Evolutionary conservation across 1,284 basidiomycete genomes (phyloP).

Genomic region (Cryptococcus sp.): DNA sequence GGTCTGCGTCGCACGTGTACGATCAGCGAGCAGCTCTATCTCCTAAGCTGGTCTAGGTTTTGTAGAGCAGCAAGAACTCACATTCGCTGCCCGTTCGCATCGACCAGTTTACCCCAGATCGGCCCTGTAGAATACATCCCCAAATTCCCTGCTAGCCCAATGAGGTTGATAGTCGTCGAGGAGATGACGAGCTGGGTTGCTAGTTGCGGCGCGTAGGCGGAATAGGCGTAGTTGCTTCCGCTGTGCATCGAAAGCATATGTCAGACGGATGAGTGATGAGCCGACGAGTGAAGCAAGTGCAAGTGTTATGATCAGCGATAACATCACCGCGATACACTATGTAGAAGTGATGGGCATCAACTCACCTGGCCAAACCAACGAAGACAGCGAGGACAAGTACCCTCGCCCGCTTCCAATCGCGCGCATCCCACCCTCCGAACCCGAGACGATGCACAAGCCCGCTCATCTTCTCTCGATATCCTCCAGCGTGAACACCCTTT

Average conservation of each 20-base stretch:
- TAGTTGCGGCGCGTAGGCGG: constrained; percentile 78
- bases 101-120: constrained; percentile 67
- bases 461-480: too few relatives aligned
- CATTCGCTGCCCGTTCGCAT: constrained; percentile 64
- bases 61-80: constrained; percentile 27
- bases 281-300: neutral
- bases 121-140: constrained; percentile 49
- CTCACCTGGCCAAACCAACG: constrained; percentile 32
- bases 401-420: constrained; percentile 10
- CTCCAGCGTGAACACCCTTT: too few relatives aligned
- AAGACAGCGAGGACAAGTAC: constrained; percentile 18
- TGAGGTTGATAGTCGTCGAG: constrained; percentile 73
- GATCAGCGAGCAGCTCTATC: neutral
- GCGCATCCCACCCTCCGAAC: constrained; percentile 8
- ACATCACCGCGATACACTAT: neutral
- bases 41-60: too few relatives aligned
- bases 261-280: neutral
- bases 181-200: constrained; percentile 67
- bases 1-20: constrained; percentile 22
- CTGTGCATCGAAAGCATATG: constrained; percentile 4
- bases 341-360: neutral
- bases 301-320: neutral
- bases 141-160: constrained; percentile 58
- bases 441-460: too few relatives aligned
- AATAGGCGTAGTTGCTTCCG: constrained; percentile 43